Percentiles rank a stretch among this genome's conserved stretches.
Conservation (phyloP, 768 basidiomycete species). For the Auriscalpium vulgare region DNA sequence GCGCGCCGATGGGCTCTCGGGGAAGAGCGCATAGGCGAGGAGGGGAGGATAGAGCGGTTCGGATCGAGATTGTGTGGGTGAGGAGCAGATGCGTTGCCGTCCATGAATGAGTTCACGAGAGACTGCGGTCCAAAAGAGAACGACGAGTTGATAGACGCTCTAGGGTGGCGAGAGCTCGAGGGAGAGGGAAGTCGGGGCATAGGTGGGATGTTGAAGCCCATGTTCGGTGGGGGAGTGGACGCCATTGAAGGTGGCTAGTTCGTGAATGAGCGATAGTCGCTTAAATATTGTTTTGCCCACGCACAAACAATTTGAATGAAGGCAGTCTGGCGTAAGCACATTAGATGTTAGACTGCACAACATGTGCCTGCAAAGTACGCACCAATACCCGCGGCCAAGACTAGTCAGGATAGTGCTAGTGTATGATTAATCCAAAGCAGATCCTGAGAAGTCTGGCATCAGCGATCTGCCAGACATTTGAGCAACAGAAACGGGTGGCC, state of each 20-base stretch:
- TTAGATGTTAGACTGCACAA: too few species aligned
- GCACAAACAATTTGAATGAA: too few species aligned
- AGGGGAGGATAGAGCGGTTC: slow-evolving; percentile 67
- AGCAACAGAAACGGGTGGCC: too few species aligned
- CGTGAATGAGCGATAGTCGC: not conserved
- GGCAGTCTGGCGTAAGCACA: too few species aligned
- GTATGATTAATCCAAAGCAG: too few species aligned
- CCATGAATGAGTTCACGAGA: slow-evolving; percentile 63
- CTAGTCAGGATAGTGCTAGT: too few species aligned
- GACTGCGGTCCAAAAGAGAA: slow-evolving; percentile 81
- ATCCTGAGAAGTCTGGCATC: too few species aligned
- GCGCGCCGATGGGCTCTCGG: slow-evolving; percentile 47
- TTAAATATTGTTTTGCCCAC: not conserved
- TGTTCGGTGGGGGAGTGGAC: slow-evolving; percentile 18
- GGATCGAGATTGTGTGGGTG: slow-evolving; percentile 66
- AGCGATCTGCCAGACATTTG: too few species aligned
- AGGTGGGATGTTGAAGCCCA: slow-evolving; percentile 11
- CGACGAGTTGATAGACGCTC: slow-evolving; percentile 68
- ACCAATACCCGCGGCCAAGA: too few species aligned
- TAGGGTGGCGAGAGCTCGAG: slow-evolving; percentile 36
- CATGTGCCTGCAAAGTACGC: too few species aligned
- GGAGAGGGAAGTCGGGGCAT: slow-evolving; percentile 22
- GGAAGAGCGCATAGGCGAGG: slow-evolving; percentile 65
- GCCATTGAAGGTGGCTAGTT: slow-evolving; percentile 8
- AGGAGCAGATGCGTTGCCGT: slow-evolving; percentile 52